A percentile compares a stretch with the other conserved stretches of the same genome.
phyloP scores from a whole-genome alignment of 2,329 filamentous ascomycete genomes.

The Bipolaris bicolor region DNA sequence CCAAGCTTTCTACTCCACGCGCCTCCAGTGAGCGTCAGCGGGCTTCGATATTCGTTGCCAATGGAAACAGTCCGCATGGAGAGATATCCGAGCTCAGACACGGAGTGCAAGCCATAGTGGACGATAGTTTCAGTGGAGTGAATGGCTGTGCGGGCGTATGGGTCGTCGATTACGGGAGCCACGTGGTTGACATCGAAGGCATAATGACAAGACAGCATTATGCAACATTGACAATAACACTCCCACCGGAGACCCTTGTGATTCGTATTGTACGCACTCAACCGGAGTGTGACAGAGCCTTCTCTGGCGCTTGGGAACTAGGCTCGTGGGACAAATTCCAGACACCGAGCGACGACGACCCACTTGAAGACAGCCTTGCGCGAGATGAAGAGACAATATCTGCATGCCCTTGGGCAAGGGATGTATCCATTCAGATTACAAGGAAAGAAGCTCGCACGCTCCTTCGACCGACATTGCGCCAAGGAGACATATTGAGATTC shows the following conservation, averaged over 20 bases:
- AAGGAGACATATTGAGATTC: conserved; percentile 26
- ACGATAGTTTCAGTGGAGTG: conserved; percentile 38
- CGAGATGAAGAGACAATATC: conserved; percentile 42
- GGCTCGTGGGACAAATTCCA: conserved; percentile 36
- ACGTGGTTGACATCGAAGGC: conserved; percentile 37
- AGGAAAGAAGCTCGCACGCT: conserved; percentile 33
- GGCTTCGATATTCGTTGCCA: conserved; percentile 48
- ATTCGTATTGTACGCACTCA: conserved; percentile 36
- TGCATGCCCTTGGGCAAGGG: conserved; percentile 30
- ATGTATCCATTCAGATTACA: conserved; percentile 42
- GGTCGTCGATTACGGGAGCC: conserved; percentile 42
- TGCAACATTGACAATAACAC: conserved; percentile 47
- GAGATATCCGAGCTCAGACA: conserved; percentile 52
- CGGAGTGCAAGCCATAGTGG: conserved; percentile 50
- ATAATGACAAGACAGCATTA: conserved; percentile 36
- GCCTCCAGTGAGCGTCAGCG: conserved; percentile 29
- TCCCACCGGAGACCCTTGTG: conserved; percentile 40
- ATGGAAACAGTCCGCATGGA: conserved; percentile 53
- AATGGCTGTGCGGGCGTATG: conserved; percentile 47
- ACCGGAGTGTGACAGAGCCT: conserved; percentile 23
- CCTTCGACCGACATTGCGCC: conserved; percentile 23
- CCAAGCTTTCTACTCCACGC: conserved; percentile 32
- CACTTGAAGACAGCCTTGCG: conserved; percentile 31
- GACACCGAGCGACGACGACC: conserved; percentile 29
- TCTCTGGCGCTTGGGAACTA: conserved; percentile 32